Evolutionary conservation across 352 stramenopile genomes (phyloP).

Genomic region (Phytopythium kandeliae): DNA sequence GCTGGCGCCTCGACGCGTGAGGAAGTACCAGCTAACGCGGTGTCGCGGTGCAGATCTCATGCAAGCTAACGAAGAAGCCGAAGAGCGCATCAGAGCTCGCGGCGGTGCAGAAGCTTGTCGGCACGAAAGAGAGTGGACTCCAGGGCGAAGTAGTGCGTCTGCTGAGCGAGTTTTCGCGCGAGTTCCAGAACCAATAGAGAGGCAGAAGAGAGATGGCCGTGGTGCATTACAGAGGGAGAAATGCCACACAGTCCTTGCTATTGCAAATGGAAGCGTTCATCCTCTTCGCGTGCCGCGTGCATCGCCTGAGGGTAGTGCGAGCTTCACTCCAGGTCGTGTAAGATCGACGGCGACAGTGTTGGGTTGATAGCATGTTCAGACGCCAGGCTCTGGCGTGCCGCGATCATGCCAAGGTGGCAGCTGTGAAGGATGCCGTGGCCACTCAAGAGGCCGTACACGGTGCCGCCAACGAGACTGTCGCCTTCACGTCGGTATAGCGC

Average conservation of each 20-base stretch:
- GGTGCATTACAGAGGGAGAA: no score
- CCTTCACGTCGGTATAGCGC: constrained; percentile 17
- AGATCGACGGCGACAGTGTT: constrained; percentile 25
- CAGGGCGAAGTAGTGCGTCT: constrained; percentile 65
- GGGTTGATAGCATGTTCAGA: constrained; percentile 68
- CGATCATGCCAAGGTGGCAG: constrained; percentile 72
- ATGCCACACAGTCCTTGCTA: no score
- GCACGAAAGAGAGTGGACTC: constrained; percentile 32
- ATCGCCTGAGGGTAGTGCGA: background rate
- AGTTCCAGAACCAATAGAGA: constrained; percentile 69
- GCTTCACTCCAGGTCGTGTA: constrained; percentile 20
- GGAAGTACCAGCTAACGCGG: background rate
- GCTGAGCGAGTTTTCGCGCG: constrained; percentile 45
- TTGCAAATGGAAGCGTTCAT: no score
- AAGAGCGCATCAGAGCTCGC: constrained; percentile 28
- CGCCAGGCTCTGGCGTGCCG: constrained; percentile 56
- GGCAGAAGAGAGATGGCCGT: background rate
- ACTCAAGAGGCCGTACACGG: constrained; percentile 67
- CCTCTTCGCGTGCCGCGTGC: no score
- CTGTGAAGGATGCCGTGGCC: constrained; percentile 53
- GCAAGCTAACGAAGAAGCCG: constrained; percentile 45
- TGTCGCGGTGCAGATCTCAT: constrained; percentile 40
- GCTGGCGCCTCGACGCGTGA: no score
- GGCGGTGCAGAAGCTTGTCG: constrained; percentile 49
- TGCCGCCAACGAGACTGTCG: constrained; percentile 71